Percentiles rank a stretch among this genome's conserved stretches.
phyloP scores from a whole-genome alignment of 164 flowering plant species.

The Vitis rupestris region DNA sequence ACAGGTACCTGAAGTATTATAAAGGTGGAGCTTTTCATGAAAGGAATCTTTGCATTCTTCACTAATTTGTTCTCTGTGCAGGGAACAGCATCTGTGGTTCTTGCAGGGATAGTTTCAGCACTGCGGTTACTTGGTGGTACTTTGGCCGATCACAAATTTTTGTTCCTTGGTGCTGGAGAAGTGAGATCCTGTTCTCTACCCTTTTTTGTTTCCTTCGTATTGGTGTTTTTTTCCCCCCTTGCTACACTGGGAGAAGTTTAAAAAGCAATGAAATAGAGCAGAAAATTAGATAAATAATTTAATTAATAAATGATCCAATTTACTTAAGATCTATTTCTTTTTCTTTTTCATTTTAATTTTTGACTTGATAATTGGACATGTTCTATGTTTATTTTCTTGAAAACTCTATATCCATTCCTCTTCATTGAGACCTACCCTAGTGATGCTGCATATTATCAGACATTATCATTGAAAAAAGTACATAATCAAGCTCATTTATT shows the following conservation, averaged over 20 bases:
- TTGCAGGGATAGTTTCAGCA: constrained; percentile 80
- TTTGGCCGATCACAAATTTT: constrained; percentile 75
- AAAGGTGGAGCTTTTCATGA: neutral
- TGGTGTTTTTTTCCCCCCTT: neutral
- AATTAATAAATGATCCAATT: too few relatives aligned
- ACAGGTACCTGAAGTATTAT: constrained; percentile 54
- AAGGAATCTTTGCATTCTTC: neutral
- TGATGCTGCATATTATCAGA: neutral
- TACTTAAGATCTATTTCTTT: too few relatives aligned
- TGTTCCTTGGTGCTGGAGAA: constrained; percentile 97
- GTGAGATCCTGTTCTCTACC: constrained; percentile 30
- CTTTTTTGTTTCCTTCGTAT: too few relatives aligned
- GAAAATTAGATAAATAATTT: neutral
- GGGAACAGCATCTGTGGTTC: constrained; percentile 96
- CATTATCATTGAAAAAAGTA: too few relatives aligned
- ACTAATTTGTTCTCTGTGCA: constrained; percentile 25
- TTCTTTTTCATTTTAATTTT: too few relatives aligned
- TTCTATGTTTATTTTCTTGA: too few relatives aligned
- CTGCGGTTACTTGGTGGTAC: constrained; percentile 60
- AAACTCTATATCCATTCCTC: neutral
- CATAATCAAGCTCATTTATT: neutral
- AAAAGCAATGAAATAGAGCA: neutral
- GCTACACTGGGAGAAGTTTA: neutral
- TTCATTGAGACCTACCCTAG: neutral
- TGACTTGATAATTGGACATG: too few relatives aligned